These are phyloP conservation scores for Linum lewisii DNA, from an alignment of 345 rosid species.

Conservation along the genomic window DNA sequence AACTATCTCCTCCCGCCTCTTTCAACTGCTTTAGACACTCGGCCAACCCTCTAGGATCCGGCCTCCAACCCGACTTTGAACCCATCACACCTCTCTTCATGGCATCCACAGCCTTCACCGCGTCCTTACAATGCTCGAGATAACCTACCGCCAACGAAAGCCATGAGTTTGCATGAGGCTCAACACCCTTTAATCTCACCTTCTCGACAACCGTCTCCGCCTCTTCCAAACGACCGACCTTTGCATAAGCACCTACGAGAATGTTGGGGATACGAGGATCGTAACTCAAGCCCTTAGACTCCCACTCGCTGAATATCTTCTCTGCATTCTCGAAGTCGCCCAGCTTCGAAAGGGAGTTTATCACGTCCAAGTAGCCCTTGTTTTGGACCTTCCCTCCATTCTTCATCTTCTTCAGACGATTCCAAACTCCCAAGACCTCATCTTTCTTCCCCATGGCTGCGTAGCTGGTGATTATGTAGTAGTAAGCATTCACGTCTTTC, in stretches of 20 bases:
- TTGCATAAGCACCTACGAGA: neutral
- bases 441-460: neutral
- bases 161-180: slow-evolving; percentile 1
- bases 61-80: neutral
- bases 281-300: slow-evolving; percentile 1
- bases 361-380: neutral
- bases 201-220: neutral
- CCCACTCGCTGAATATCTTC: slow-evolving; percentile 12
- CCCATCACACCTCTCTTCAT: neutral
- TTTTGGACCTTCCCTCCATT: neutral
- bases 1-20: neutral
- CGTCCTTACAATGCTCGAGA: neutral
- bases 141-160: neutral
- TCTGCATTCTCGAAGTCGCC: neutral
- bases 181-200: neutral
- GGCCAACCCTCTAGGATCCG: neutral
- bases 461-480: neutral
- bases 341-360: neutral
- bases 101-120: neutral
- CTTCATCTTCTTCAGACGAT: neutral
- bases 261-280: slow-evolving; percentile 3
- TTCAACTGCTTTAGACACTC: neutral
- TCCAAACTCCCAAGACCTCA: neutral
- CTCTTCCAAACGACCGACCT: neutral
- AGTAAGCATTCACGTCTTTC: neutral